Percentiles rank a stretch among this genome's conserved stretches.
Evolutionary conservation across 768 basidiomycete genomes (phyloP).

Genomic region (Russula brevipes): DNA sequence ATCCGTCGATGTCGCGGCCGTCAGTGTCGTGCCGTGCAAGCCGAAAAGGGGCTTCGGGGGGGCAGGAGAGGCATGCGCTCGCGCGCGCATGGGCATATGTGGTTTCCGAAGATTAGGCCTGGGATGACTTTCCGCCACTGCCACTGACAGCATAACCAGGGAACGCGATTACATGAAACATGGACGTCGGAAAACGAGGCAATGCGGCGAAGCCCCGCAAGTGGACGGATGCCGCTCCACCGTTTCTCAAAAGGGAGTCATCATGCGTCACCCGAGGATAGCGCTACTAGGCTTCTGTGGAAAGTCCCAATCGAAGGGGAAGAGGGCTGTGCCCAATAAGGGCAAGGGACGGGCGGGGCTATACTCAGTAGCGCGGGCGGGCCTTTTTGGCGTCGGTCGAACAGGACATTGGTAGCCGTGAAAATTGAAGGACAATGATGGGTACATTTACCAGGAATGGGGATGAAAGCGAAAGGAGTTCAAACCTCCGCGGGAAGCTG

Average conservation of each 20-base stretch:
- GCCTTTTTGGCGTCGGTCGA: too few species aligned
- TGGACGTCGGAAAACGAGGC: neutral
- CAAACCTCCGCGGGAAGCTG: too few species aligned
- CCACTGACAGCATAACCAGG: neutral
- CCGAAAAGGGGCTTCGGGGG: neutral
- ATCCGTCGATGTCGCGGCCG: neutral
- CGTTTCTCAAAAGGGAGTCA: slow-evolving; percentile 13
- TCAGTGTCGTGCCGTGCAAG: neutral
- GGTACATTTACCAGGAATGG: too few species aligned
- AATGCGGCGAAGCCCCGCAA: neutral
- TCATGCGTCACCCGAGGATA: slow-evolving; percentile 6
- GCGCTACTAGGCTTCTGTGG: neutral
- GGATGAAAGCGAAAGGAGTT: too few species aligned
- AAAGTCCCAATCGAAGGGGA: neutral
- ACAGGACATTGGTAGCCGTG: too few species aligned
- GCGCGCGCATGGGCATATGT: neutral
- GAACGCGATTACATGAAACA: neutral
- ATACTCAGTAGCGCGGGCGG: too few species aligned
- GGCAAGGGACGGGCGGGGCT: too few species aligned
- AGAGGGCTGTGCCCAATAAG: neutral
- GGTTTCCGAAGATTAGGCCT: slow-evolving; percentile 4
- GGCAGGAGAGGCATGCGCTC: too few species aligned
- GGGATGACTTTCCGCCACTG: neutral
- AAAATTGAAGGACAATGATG: too few species aligned
- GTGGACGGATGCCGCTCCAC: neutral